phyloP scores from a whole-genome alignment of 1,284 basidiomycete species.

The Naganishia albida region DNA sequence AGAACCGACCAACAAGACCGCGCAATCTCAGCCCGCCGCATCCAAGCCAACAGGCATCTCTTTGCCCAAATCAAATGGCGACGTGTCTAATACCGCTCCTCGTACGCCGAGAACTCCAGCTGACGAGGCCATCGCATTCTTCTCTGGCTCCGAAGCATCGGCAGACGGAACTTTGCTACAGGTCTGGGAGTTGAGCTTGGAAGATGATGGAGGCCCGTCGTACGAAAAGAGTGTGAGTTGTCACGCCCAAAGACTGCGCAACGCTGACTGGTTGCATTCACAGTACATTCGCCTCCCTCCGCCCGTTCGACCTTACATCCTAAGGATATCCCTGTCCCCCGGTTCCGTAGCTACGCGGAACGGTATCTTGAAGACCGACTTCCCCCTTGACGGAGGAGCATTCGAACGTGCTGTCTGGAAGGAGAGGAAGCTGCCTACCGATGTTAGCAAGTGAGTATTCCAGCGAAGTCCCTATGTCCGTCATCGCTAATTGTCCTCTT shows the following conservation, averaged over 20 bases:
- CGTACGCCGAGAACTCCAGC: slow-evolving; percentile 78
- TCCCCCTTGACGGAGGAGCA: slow-evolving; percentile 82
- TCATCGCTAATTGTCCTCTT: slow-evolving; percentile 60
- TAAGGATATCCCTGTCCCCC: slow-evolving; percentile 83
- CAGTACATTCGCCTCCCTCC: slow-evolving; percentile 94
- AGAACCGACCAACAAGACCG: too few species aligned
- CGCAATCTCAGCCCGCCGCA: too few species aligned
- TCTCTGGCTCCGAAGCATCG: slow-evolving; percentile 61
- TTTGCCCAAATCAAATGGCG: slow-evolving; percentile 20
- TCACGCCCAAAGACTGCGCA: slow-evolving; percentile 32
- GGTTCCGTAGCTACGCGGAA: slow-evolving; percentile 84
- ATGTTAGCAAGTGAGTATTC: slow-evolving; percentile 60
- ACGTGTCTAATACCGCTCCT: background rate
- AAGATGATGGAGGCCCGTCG: slow-evolving; percentile 83
- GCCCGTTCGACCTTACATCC: slow-evolving; percentile 80
- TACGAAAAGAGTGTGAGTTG: slow-evolving; percentile 78
- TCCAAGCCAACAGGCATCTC: slow-evolving; percentile 12
- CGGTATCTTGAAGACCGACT: slow-evolving; percentile 89
- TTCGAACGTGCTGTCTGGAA: slow-evolving; percentile 77
- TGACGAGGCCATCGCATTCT: slow-evolving; percentile 86
- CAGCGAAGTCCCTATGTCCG: slow-evolving; percentile 59
- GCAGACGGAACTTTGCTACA: slow-evolving; percentile 62
- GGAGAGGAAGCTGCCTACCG: slow-evolving; percentile 60
- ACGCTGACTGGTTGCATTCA: background rate
- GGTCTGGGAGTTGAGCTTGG: slow-evolving; percentile 81